Evolutionary conservation across 225 moss, liverwort and hornwort species (phyloP), one percentile per base, ranked within the genome.

Genomic region (Sphagnum contortum): DNA sequence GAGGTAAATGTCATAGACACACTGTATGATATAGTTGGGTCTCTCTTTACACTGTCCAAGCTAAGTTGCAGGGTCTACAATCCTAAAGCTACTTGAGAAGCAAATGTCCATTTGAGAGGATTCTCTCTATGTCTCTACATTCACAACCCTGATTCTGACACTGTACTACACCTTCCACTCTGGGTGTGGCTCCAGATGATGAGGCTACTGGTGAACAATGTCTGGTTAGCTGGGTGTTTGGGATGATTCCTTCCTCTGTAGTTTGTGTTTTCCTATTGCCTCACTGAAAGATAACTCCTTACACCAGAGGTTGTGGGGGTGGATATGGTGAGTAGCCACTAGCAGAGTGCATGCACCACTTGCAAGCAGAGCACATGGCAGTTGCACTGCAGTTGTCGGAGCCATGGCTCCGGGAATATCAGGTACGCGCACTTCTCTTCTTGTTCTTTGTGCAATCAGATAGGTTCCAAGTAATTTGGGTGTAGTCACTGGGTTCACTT

Each of bases 381-480:
- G 72, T 98, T 50, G 83, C 87, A 57, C 74, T 98, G 70, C 89
- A 93, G 77, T 93, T 98, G 63, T 85, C 83, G 51, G 93, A 98
- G 68, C 93, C 93, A 69, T 93, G 98, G 98, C 85, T 87, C 66
- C 90, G 93, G 50, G 98, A 98, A 71, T 98, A 87, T 64, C 98
- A 98, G 93, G 98, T 98, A 81, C 4, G 10, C 3, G 49, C 51
- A 52, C 62, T 29, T 9, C 8, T 58, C 8, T 62, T 48, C 29
- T 29, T 29, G 29, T 29, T 29, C 29, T 29, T 29, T 29, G 29
- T 29, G 29, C 29, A 29, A 29, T 7, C 48, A 45, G 8, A 48
- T 50, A 63, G 46, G 48, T 13, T 48, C 48, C 47, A 61, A 61
- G 45, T 6, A 12, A 13, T 62, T 9, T 11, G 9, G 4, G 57